These are phyloP conservation scores for Capsella rubella DNA, from an alignment of 441 rosid species.

Conservation along the genomic window DNA sequence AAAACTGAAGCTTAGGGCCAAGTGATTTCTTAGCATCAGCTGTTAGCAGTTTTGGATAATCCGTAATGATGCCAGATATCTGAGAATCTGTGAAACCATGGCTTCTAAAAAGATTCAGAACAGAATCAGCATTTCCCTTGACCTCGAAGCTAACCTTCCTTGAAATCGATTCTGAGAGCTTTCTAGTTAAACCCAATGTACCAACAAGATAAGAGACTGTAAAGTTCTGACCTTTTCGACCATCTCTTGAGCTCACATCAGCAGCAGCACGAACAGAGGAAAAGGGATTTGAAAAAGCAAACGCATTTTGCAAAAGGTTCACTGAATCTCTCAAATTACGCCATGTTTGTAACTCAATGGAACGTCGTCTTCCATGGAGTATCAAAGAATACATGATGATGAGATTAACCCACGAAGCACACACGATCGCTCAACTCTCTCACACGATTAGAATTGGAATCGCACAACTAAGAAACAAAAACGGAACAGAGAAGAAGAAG, in stretches of 20 bases:
- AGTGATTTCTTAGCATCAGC: neutral
- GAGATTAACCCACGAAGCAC: no score
- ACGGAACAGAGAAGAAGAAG: no score
- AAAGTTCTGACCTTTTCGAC: neutral
- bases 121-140: neutral
- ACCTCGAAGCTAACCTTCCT: neutral
- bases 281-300: neutral
- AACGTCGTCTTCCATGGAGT: slow-evolving; percentile 34
- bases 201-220: neutral
- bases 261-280: neutral
- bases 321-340: neutral
- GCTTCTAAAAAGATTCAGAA: neutral
- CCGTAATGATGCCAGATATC: neutral
- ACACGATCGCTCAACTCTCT: no score
- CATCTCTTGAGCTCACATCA: neutral
- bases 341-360: slow-evolving; percentile 10
- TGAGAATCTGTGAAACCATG: neutral
- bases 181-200: neutral
- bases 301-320: slow-evolving; percentile 8
- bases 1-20: neutral
- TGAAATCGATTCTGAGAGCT: neutral
- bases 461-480: no score
- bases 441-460: no score
- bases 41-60: neutral
- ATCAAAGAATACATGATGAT: slow-evolving; percentile 27